A percentile compares a stretch with the other conserved stretches of the same genome.
Evolutionary conservation across 371 early-diverging fungal genomes (phyloP).

Genomic region (Circinella minor): DNA sequence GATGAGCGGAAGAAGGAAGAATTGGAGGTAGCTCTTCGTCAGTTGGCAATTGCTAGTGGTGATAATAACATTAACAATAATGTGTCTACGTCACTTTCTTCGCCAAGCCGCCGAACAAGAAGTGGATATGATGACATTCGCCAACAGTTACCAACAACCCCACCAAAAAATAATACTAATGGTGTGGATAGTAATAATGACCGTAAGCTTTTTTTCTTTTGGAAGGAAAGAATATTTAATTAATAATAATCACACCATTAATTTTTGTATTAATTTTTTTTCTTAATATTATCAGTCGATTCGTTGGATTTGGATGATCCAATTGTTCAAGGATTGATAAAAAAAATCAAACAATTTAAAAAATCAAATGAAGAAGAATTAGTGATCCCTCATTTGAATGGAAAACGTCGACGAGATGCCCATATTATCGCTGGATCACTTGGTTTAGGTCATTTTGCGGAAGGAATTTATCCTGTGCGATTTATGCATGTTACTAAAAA

Average conservation of each 20-base stretch:
- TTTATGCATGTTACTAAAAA: slow-evolving; percentile 45
- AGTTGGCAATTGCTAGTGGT: background rate
- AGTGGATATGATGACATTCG: background rate
- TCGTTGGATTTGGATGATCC: slow-evolving; percentile 72
- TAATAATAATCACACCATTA: no score
- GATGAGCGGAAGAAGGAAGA: background rate
- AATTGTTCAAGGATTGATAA: slow-evolving; percentile 70
- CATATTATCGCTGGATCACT: slow-evolving; percentile 64
- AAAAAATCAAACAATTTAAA: slow-evolving; percentile 70
- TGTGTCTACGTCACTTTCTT: no score
- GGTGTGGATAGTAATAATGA: no score
- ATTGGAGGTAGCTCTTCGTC: background rate
- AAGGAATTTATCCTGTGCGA: slow-evolving; percentile 56
- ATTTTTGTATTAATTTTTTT: background rate
- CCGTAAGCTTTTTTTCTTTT: no score
- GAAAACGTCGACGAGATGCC: slow-evolving; percentile 56
- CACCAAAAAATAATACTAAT: no score
- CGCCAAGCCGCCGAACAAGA: no score
- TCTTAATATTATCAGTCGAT: slow-evolving; percentile 20
- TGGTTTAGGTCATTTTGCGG: slow-evolving; percentile 56
- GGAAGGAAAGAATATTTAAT: slow-evolving; percentile 1
- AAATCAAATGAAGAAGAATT: slow-evolving; percentile 65
- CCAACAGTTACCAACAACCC: background rate
- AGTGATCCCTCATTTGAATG: slow-evolving; percentile 52
- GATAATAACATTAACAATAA: background rate